Base-by-base conservation (phyloP, 768 basidiomycete genomes). In the Pisolithus tinctorius region DNA sequence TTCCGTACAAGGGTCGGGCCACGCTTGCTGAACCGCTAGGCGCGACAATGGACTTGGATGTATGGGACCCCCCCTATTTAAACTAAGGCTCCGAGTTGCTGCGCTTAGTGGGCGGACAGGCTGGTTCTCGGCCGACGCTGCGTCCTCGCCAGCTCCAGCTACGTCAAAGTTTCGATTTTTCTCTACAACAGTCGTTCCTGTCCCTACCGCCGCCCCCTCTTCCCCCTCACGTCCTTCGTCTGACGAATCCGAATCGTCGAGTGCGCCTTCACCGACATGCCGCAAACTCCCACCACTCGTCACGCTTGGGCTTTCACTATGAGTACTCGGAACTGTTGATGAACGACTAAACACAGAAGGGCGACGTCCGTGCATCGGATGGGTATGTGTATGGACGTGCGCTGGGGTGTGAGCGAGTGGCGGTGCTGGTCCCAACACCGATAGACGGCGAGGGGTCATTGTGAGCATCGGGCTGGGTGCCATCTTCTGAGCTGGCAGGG, bases 171-270 rank as follows among this genome's bases (percentile, higher is more conserved):
- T 47, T 25, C 17, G 31, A 16, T 47, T 47, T 9, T 31, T n/a
- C 4, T 31, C 45, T 10, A 10, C 31, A 36, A 13, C 23, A 17
- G 3, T 14, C 20, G 31, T 47, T 13, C 30, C 16, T 17, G 25
- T 23, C 50, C 25, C 56, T 54, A 11, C 56, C n/a, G 58, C 60
- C 8, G 25, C 50, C 13, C 54, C 50, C 8, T 58, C 55, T 27
- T 62, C 64, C 27, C 62, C 55, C 38, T 44, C 58, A 13, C 46
- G 55, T 4, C 52, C 47, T 11, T 48, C 53, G 5, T 69, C 75
- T 1, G 77, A 78, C 1, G 86, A 86, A 67, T 88, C 87, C 0
- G 86, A 88, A 59, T 88, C 86, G 52, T 86, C 84, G 4, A 91
- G 66, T 1, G 83, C 85, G 26, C 88, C 86, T 60, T 89, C 88